Conservation (phyloP, 768 basidiomycete species). For the Paxillus involutus region DNA sequence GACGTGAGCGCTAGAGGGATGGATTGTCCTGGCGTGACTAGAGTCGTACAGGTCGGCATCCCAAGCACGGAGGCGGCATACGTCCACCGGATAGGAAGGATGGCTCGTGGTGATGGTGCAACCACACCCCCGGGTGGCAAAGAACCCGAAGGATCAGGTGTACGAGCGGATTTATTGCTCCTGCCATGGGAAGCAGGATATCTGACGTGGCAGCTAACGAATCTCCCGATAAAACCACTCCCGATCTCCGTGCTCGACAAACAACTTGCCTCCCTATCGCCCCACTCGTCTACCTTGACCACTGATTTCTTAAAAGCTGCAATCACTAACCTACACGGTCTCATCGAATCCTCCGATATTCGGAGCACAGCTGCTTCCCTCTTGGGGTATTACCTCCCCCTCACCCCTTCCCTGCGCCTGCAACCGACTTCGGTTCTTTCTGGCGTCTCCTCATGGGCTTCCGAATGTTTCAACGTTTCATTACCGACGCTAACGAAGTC, state of each 20-base stretch:
- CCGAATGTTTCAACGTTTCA: slow-evolving; percentile 19
- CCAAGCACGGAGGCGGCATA: slow-evolving; percentile 72
- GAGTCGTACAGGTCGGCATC: slow-evolving; percentile 89
- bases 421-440: slow-evolving; percentile 45
- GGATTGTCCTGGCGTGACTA: slow-evolving; percentile 86
- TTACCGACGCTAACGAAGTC: slow-evolving; percentile 17
- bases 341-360: slow-evolving; percentile 50
- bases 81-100: slow-evolving; percentile 83
- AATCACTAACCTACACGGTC: slow-evolving; percentile 30
- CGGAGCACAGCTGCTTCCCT: slow-evolving; percentile 63
- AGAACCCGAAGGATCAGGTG: slow-evolving; percentile 26
- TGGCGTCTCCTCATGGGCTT: slow-evolving; percentile 62
- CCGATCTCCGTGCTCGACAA: slow-evolving; percentile 24
- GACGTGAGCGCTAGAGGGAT: slow-evolving; percentile 89
- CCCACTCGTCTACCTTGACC: slow-evolving; percentile 8
- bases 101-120: slow-evolving; percentile 64
- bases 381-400: slow-evolving; percentile 70
- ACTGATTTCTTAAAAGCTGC: slow-evolving; percentile 26
- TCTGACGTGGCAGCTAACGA: slow-evolving; percentile 56
- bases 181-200: slow-evolving; percentile 79
- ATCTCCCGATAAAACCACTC: slow-evolving; percentile 68
- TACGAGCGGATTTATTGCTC: slow-evolving; percentile 70
- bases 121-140: slow-evolving; percentile 31
- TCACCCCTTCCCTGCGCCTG: slow-evolving; percentile 47
- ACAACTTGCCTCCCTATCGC: slow-evolving; percentile 11